These are phyloP conservation scores for Alloascoidea africana DNA, from an alignment of 805 yeast genomes.

Conservation along the genomic window DNA sequence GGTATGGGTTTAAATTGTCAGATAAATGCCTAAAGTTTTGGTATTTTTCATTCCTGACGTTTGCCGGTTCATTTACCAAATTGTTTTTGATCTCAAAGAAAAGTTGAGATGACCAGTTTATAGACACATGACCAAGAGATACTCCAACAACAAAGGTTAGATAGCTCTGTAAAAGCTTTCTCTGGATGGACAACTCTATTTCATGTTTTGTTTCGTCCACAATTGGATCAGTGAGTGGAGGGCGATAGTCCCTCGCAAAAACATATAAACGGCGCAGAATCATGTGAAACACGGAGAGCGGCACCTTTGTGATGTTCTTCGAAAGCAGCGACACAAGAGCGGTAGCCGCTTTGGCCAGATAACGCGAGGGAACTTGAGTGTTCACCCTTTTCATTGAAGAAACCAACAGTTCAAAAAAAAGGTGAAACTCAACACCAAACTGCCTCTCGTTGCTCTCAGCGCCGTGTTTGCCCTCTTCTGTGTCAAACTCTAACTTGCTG, in stretches of 20 bases:
- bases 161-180: constrained; percentile 48
- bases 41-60: constrained; percentile 13
- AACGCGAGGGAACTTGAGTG: constrained; percentile 68
- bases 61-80: constrained; percentile 13
- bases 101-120: constrained; percentile 17
- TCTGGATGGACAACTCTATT: constrained; percentile 31
- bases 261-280: constrained; percentile 48
- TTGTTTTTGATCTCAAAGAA: constrained; percentile 17
- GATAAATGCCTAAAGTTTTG: too few relatives aligned
- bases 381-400: constrained; percentile 43
- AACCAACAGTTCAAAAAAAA: constrained; percentile 47
- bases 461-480: constrained; percentile 8
- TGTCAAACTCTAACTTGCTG: constrained; percentile 18
- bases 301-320: constrained; percentile 20
- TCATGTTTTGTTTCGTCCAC: constrained; percentile 17
- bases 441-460: constrained; percentile 8
- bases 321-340: constrained; percentile 38
- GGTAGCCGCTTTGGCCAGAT: constrained; percentile 51
- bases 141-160: constrained; percentile 34
- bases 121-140: constrained; percentile 6
- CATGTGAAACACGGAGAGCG: constrained; percentile 20
- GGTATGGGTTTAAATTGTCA: constrained; percentile 5
- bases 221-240: constrained; percentile 27
- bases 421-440: constrained; percentile 46
- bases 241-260: constrained; percentile 35